Evolutionary conservation across 2,329 filamentous ascomycete genomes (phyloP), one percentile per base, ranked within the genome.

Genomic region (Hypocrella siamensis): DNA sequence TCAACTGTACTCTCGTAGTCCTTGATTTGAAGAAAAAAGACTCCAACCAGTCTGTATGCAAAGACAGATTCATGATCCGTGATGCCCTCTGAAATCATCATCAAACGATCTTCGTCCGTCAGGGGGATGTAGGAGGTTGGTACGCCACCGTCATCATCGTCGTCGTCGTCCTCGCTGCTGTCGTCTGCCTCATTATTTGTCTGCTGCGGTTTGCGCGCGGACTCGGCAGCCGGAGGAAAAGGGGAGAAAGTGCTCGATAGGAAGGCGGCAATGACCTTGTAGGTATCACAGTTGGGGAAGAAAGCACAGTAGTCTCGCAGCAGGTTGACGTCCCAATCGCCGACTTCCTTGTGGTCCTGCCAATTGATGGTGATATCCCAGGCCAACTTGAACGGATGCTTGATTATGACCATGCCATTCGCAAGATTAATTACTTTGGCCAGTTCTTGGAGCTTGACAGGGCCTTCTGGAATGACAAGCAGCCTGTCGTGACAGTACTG

Each of bases 291-390:
- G 4, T 84, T 76, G 0, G 86, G 84, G 43, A 98, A 98, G 42
- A 90, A 76, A 4, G 66, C 61, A 39, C 83, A 79, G 47, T 88
- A 98, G 41, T 85, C 75, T 33, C 77, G 68, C 17, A 98, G 58
- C n/a, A 88, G 61, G 27, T 70, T 72, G 27, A 73, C 68, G 47
- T 96, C 86, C 61, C 84, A 79, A 17, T 83, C 71, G n/a, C 67
- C 61, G 30, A 90, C 67, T 29, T 71, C 70, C 43, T 81, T 75
- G 26, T 74, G 61, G 51, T 94, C 86, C 42, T 80, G 71, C 81
- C 88, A 96, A 47, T 96, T 83, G 36, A 98, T 64, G 19, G 80
- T 70, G 38, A 94, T 78, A 44, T 84, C 79, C 92, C 92, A 98
- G 0, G 90, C 90, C 12, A 92, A 65, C 40, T 78, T 73, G 55